Evolutionary conservation across 345 rosid species (phyloP), one percentile per base, ranked within the genome.

Genomic region (Lenwebbia sp.): DNA sequence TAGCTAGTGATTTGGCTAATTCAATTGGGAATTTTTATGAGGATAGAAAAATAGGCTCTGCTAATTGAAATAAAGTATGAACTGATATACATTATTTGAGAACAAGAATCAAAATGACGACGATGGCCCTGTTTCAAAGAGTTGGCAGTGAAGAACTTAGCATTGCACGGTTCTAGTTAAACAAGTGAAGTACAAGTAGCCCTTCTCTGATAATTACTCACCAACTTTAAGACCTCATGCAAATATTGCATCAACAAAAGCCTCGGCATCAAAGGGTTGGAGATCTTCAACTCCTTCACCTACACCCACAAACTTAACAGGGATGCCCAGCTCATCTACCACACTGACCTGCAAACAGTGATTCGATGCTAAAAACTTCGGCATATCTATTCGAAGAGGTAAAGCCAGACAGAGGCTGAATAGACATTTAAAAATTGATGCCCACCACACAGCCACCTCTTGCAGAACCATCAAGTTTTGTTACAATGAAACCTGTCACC

Each of bases 401-500:
- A 65, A 17, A 65, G 44, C 78, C 44, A 33, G 78, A 65, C 44
- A 30, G 6, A 47, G 44, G 41, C 8, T 65, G 78, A 33, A 33
- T 65, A 65, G 37, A 3, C 76, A 65, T 65, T 65, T 23, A 65
- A 54, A 85, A 58, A 51, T 83, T 25, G 21, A 22, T 58, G 62
- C 87, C 82, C 93, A 95, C 98, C 99, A 97, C 99, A 85, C 98
- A 95, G 85, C 99, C 99, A 83, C 99, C 99, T 90, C 99, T 93
- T 56, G 99, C 99, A 87, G 99, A 94, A 41, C 99, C 98, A 84
- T 97, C 99, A 28, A 97, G 98, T 88, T 96, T 96, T 83, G 99
- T 97, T 95, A 97, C 92, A 88, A 97, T 88, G 85, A 94, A 93
- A 85, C 99, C 99, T 4, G 99, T 95, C 82, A 96, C 92, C 60